A percentile compares a stretch with the other conserved stretches of the same genome.
Conservation (phyloP, 495 filamentous ascomycete species). For the Aspergillus egyptiacus region DNA sequence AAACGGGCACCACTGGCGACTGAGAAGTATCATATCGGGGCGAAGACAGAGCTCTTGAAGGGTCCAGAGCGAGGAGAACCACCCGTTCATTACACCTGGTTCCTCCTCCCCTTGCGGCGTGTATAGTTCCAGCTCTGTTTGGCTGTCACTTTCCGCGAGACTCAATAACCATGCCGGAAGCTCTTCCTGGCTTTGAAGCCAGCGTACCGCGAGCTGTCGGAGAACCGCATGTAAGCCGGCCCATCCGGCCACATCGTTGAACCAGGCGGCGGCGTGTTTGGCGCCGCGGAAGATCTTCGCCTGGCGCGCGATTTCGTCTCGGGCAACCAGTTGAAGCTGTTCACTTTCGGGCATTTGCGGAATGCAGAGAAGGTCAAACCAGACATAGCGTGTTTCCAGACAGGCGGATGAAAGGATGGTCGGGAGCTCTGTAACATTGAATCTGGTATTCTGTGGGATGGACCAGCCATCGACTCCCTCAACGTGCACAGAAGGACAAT, state of each 20-base stretch:
- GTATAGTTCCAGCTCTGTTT: neutral
- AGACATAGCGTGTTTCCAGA: neutral
- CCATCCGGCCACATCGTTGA: neutral
- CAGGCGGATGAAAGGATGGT: conserved; percentile 3
- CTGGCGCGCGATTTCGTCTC: conserved; percentile 1
- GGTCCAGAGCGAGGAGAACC: neutral
- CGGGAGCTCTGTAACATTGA: neutral
- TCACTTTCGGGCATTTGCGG: conserved; percentile 1
- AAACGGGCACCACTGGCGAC: conserved; percentile 1
- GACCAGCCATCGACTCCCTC: neutral
- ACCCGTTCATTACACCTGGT: neutral
- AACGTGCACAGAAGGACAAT: conserved; percentile 1
- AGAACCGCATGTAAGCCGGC: neutral
- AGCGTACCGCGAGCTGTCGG: conserved; percentile 1
- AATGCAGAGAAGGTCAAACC: conserved; percentile 5
- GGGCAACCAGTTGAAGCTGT: neutral
- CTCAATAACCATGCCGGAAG: neutral
- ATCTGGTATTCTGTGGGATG: neutral
- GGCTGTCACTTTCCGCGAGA: neutral
- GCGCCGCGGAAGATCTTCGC: conserved; percentile 2
- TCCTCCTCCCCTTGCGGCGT: neutral
- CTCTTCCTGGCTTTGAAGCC: neutral
- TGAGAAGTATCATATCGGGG: neutral
- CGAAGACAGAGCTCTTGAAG: conserved; percentile 4
- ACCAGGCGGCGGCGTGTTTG: conserved; percentile 1